Evolutionary conservation across 1,284 basidiomycete species (phyloP).

Genomic region (Moniliella sp.): DNA sequence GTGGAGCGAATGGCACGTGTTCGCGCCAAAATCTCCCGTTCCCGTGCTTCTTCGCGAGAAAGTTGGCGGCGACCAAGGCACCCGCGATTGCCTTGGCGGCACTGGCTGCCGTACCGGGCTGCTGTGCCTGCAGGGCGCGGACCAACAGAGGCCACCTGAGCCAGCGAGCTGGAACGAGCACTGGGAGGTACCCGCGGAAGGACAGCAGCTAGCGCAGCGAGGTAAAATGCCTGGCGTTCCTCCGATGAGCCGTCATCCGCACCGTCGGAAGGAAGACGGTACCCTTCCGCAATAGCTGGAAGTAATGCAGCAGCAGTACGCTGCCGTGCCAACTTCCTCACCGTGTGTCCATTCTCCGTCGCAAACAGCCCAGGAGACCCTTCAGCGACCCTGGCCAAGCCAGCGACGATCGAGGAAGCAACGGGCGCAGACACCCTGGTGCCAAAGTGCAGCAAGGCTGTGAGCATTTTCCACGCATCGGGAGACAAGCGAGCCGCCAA

Average conservation of each 20-base stretch:
- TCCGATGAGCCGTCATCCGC: slow-evolving; percentile 1
- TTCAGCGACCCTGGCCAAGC: neutral
- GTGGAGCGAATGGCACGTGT: neutral
- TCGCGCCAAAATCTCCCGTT: slow-evolving; percentile 1
- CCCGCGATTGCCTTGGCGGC: slow-evolving; percentile 59
- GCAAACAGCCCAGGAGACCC: slow-evolving; percentile 3
- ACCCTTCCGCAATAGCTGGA: slow-evolving; percentile 50
- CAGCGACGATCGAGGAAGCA: neutral
- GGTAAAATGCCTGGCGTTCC: slow-evolving; percentile 40
- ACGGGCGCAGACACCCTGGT: neutral
- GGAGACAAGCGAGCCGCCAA: no score
- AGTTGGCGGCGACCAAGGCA: slow-evolving; percentile 39
- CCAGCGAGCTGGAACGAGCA: no score
- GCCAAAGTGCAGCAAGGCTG: neutral
- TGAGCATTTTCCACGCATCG: no score
- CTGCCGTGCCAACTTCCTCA: slow-evolving; percentile 45
- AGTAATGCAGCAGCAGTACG: slow-evolving; percentile 56
- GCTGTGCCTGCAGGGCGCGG: slow-evolving; percentile 56
- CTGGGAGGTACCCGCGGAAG: slow-evolving; percentile 60
- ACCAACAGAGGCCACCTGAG: slow-evolving; percentile 75
- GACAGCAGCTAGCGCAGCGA: slow-evolving; percentile 63
- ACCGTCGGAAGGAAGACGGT: slow-evolving; percentile 9
- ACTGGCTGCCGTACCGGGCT: slow-evolving; percentile 50
- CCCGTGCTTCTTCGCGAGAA: slow-evolving; percentile 24
- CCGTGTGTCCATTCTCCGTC: slow-evolving; percentile 16